phyloP scores from a whole-genome alignment of 2,329 filamentous ascomycete genomes.

The Fusarium sp. region DNA sequence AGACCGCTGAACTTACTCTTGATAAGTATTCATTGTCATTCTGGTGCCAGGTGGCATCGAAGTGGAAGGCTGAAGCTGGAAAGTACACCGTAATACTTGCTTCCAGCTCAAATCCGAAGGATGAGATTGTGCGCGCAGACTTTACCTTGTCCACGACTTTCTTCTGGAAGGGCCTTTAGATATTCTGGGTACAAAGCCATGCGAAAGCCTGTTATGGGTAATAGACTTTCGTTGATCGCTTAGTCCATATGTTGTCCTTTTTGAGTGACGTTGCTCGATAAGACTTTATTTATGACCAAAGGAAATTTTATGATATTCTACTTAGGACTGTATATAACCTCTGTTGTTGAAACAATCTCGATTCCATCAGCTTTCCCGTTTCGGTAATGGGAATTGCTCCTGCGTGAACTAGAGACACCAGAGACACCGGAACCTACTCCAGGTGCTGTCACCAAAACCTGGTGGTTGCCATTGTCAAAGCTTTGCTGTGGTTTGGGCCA shows the following conservation, averaged over 20 bases:
- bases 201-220: neutral
- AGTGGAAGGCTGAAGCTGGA: slow-evolving; percentile 34
- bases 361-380: neutral
- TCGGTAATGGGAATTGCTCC: neutral
- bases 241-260: accelerated
- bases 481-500: slow-evolving; percentile 18
- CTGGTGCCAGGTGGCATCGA: slow-evolving; percentile 25
- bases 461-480: slow-evolving; percentile 4
- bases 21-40: slow-evolving; percentile 34
- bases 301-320: neutral
- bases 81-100: slow-evolving; percentile 30
- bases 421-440: neutral
- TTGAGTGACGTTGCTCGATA: neutral
- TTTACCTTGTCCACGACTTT: slow-evolving; percentile 14
- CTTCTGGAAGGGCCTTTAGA: slow-evolving; percentile 23
- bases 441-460: slow-evolving; percentile 14
- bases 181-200: neutral
- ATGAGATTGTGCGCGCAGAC: slow-evolving; percentile 13
- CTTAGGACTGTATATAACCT: slow-evolving; percentile 25
- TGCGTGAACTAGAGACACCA: neutral
- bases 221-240: neutral
- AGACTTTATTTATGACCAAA: neutral
- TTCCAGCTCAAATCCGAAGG: slow-evolving; percentile 26
- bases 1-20: neutral
- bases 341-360: slow-evolving; percentile 28